Base-by-base conservation (phyloP, 768 basidiomycete genomes). In the Lepiota brunneoincarnata region DNA sequence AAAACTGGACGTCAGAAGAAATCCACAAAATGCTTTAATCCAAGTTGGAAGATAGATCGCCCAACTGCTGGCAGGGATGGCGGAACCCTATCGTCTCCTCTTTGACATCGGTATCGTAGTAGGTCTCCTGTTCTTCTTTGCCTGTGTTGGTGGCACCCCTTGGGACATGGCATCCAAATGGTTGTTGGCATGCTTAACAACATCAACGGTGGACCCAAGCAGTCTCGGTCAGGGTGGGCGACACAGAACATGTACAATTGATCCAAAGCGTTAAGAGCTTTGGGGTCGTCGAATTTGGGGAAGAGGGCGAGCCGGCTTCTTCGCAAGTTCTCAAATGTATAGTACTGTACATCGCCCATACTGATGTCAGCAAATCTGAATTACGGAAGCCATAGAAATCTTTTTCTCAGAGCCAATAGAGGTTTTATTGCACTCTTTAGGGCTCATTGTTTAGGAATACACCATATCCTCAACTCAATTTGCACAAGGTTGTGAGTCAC, bases 261-360 rank as follows among this genome's bases (percentile, higher is more conserved):
- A 6, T 87, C 78, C 0, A 90, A 81, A 5, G 82, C 76, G 63
- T 84, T 79, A 1, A 95, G 73, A 0, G 93, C 91, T 71, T 92
- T 96, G 17, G 95, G 96, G 64, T 98, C 98, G 61, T 73, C 73
- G 66, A 99, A 91, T 65, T 94, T 96, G 46, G 90, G 79, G 68
- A 98, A 91, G 10, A 98, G 77, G 17, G 81, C 81, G 23, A 98
- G 82, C 86, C 91, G 98, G 0, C 82, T 75, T 12, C n/a, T n/a
- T n/a, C n/a, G n/a, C n/a, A n/a, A n/a, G n/a, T n/a, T n/a, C n/a
- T n/a, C n/a, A n/a, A n/a, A n/a, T n/a, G n/a, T n/a, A n/a, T n/a
- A n/a, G n/a, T n/a, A n/a, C n/a, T n/a, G n/a, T n/a, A n/a, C n/a
- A n/a, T n/a, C n/a, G n/a, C n/a, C n/a, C n/a, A n/a, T n/a, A n/a